These are phyloP conservation scores for Candida lessepsii DNA, from an alignment of 805 yeast genomes.

Conservation along the genomic window DNA sequence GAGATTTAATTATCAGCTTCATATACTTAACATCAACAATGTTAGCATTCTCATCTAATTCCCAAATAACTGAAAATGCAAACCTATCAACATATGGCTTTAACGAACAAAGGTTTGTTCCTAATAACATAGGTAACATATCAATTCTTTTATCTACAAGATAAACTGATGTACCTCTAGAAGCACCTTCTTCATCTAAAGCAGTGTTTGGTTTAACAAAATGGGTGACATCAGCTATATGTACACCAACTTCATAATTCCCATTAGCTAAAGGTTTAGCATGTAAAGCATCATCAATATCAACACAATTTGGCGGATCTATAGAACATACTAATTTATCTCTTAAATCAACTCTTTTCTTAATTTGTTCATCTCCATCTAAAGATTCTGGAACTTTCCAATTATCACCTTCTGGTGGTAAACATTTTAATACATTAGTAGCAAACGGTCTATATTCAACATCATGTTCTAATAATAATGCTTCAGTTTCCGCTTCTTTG, in stretches of 20 bases:
- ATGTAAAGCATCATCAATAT: slow-evolving; percentile 94
- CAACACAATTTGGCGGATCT: slow-evolving; percentile 98
- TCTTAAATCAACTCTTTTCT: slow-evolving; percentile 78
- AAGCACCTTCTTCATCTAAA: slow-evolving; percentile 91
- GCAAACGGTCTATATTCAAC: slow-evolving; percentile 96
- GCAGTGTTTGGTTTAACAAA: slow-evolving; percentile 93
- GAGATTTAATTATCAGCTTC: slow-evolving; percentile 85
- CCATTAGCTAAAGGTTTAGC: slow-evolving; percentile 86
- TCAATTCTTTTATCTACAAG: slow-evolving; percentile 97
- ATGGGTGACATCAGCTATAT: slow-evolving; percentile 97
- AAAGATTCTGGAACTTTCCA: slow-evolving; percentile 83
- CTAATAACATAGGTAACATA: slow-evolving; percentile 93
- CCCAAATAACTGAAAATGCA: slow-evolving; percentile 97
- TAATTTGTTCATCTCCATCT: slow-evolving; percentile 50
- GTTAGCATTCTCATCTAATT: slow-evolving; percentile 80
- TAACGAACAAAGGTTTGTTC: slow-evolving; percentile 93
- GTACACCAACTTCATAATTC: slow-evolving; percentile 96
- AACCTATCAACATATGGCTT: slow-evolving; percentile 94
- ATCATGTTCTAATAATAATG: slow-evolving; percentile 88
- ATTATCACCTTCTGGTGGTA: slow-evolving; percentile 89
- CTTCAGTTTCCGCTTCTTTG: slow-evolving; percentile 94
- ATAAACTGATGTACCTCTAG: slow-evolving; percentile 96
- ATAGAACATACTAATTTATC: slow-evolving; percentile 90
- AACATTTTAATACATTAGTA: slow-evolving; percentile 84
- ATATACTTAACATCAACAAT: slow-evolving; percentile 76